Evolutionary conservation across 208 protist genomes (phyloP).

Genomic region (Leishmania braziliensis): DNA sequence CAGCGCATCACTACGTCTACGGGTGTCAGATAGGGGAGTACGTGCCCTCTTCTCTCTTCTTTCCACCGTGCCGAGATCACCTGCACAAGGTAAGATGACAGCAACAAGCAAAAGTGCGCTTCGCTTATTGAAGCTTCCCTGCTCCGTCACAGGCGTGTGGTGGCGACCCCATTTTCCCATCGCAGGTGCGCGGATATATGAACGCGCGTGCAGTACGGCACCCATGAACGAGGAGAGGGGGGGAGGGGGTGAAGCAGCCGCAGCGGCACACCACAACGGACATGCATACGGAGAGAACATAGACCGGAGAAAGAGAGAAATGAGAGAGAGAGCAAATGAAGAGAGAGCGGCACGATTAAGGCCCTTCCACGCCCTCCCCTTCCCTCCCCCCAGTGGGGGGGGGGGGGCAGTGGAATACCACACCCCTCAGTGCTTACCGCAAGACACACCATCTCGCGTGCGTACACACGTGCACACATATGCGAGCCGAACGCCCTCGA

Average conservation of each 20-base stretch:
- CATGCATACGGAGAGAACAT: not conserved
- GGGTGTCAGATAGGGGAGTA: not conserved
- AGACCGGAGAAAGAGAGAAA: not conserved
- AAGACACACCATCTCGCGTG: not conserved
- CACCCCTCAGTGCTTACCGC: not conserved
- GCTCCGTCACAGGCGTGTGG: not conserved
- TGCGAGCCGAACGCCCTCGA: not conserved
- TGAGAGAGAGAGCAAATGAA: not conserved
- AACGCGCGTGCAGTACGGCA: not conserved
- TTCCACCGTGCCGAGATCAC: not conserved
- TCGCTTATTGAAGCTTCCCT: not conserved
- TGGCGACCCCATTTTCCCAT: not conserved
- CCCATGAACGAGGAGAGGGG: not conserved
- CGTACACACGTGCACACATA: slow-evolving; percentile 1
- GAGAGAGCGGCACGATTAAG: not conserved
- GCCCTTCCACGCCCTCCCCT: not conserved
- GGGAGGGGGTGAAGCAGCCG: no score
- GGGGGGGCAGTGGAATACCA: not conserved
- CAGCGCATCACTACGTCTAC: not conserved
- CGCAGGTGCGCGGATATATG: not conserved
- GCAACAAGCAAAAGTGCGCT: not conserved
- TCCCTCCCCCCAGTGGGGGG: not conserved
- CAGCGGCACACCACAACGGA: not conserved
- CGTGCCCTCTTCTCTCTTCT: not conserved
- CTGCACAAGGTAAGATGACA: not conserved